Evolutionary conservation across 1,284 basidiomycete species (phyloP).

Genomic region (Garcileccinum viscosum): DNA sequence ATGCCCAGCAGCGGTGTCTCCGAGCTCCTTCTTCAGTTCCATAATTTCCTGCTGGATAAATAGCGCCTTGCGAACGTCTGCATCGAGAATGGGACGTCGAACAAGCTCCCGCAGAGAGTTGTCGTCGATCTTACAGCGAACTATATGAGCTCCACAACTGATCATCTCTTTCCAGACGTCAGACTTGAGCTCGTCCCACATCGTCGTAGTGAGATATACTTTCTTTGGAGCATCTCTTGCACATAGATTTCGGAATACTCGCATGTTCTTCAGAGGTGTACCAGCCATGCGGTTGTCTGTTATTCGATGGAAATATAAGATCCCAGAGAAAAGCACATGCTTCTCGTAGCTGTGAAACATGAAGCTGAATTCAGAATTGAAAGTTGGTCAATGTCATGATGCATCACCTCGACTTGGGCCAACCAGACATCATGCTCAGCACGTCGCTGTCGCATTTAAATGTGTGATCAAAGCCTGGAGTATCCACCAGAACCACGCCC

Average conservation of each 20-base stretch:
- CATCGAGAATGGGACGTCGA: background rate
- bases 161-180: background rate
- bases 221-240: background rate
- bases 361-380: background rate
- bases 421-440: background rate
- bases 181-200: background rate
- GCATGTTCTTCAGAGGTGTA: background rate
- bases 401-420: background rate
- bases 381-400: background rate
- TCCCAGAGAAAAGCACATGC: background rate
- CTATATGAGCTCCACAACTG: background rate
- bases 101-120: background rate
- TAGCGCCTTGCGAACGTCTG: background rate
- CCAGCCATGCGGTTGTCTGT: slow-evolving; percentile 2
- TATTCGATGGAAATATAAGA: slow-evolving; percentile 4
- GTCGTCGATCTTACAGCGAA: background rate
- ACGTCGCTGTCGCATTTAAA: background rate
- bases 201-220: background rate
- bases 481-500: background rate
- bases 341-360: background rate
- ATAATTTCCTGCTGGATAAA: background rate
- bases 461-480: background rate
- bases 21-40: background rate
- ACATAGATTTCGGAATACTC: background rate
- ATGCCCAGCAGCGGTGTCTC: background rate